Percentiles rank a stretch among this genome's conserved stretches.
Conservation (phyloP, 495 filamentous ascomycete genomes). For the Cenococcum geophilum region DNA sequence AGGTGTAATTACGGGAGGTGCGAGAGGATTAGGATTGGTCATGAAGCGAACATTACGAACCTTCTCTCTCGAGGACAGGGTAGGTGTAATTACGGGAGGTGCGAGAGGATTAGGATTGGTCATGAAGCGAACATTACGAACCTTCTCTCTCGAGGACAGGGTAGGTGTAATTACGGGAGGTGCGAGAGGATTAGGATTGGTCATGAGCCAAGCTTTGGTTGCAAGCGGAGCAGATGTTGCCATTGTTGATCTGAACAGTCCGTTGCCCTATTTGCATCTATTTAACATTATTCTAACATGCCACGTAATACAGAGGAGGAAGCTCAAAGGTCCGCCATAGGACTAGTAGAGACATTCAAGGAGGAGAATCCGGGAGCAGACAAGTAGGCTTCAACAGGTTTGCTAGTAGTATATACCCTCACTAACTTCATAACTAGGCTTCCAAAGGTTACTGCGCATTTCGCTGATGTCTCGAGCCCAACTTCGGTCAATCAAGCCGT, state of each 20-base stretch:
- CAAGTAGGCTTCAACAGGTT: conserved; percentile 44
- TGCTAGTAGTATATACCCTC: conserved; percentile 6
- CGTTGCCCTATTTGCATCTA: conserved; percentile 33
- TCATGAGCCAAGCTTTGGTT: conserved; percentile 86
- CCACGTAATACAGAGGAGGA: conserved; percentile 59
- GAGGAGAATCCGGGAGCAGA: conserved; percentile 71
- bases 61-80: no score
- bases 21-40: conserved; percentile 77
- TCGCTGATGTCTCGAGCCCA: conserved; percentile 74
- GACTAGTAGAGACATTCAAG: conserved; percentile 64
- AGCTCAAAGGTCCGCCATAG: conserved; percentile 66
- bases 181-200: conserved; percentile 76
- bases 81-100: conserved; percentile 77
- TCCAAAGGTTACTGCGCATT: conserved; percentile 84
- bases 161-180: conserved; percentile 80
- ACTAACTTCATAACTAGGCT: conserved; percentile 41
- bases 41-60: conserved; percentile 91
- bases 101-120: conserved; percentile 81
- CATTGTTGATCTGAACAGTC: conserved; percentile 89
- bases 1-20: conserved; percentile 77
- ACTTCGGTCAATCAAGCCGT: conserved; percentile 68
- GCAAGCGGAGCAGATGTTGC: conserved; percentile 82
- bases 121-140: conserved; percentile 87
- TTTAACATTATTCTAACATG: conserved; percentile 1
- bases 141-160: no score